Evolutionary conservation across 306 rosid species (phyloP), one percentile per base, ranked within the genome.

Genomic region (Casuarina glauca): DNA sequence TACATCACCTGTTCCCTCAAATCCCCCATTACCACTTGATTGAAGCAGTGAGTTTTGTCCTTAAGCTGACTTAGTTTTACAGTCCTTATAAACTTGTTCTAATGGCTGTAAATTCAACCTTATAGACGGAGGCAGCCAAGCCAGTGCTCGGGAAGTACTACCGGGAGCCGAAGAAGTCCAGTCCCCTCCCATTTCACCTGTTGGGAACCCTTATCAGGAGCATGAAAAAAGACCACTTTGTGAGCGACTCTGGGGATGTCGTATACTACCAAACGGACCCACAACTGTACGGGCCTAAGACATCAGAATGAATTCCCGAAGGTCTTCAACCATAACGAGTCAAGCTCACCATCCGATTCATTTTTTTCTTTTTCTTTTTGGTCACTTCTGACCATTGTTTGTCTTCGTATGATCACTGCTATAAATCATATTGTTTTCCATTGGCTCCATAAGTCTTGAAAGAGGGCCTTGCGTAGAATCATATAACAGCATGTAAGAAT

Each of bases 181-280:
- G 84, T 39, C 93, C 96, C 76, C 76, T 95, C 38, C 99, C 99
- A 41, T 78, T 95, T 72, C 90, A 93, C 78, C 88, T 95, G 67
- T 69, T 93, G 73, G 96, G 90, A 86, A 88, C 83, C 82, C 89
- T 95, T 69, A 48, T 86, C 36, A 86, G 63, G 83, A 95, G 99
- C 90, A n/a, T 95, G 88, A 89, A 78, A 78, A 82, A 84, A 72
- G 99, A 95, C 78, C 99, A 91, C 81, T 95, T 66, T 74, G 99
- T 95, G 16, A 95, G 90, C 72, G 96, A 95, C 72, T 78, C 90
- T 2, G 97, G 99, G 43, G 97, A 93, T 74, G 70, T 95, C 78
- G 97, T 95, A 48, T 95, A 95, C 81, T 95, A 95, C 72, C 89
- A 95, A 83, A 88, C 90, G 35, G 97, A 93, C 74, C 78, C 91